Percentiles rank a stretch among this genome's conserved stretches.
Evolutionary conservation across 768 basidiomycete species (phyloP).

Genomic region (Dentipellis sp.): DNA sequence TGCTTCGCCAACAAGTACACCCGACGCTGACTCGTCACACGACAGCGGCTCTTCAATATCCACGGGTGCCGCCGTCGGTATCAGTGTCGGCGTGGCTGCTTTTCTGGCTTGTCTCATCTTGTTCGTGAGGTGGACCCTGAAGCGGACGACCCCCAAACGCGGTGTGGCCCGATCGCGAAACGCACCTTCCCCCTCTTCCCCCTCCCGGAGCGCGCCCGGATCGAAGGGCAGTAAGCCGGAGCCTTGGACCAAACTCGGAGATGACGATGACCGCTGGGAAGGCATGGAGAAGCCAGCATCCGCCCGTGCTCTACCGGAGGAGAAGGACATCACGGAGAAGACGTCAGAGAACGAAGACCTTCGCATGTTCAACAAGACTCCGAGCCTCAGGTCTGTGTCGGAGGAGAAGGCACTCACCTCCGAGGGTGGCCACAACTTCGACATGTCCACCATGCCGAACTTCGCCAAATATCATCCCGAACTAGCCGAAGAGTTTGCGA

Average conservation of each 20-base stretch:
- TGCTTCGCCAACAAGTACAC: background rate
- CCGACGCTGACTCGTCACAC: background rate
- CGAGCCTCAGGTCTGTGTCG: constrained; percentile 7
- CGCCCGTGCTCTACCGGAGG: background rate
- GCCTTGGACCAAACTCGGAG: constrained; percentile 2
- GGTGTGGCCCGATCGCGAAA: constrained; percentile 2
- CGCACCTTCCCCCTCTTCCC: background rate
- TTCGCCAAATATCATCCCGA: constrained; percentile 7
- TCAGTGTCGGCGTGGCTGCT: constrained; percentile 4
- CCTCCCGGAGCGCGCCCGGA: background rate
- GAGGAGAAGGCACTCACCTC: constrained; percentile 9
- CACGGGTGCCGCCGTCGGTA: constrained; percentile 11
- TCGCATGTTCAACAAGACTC: constrained; percentile 11
- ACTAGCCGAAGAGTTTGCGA: background rate
- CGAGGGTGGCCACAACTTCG: constrained; percentile 6
- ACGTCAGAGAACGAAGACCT: constrained; percentile 1
- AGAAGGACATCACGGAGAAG: background rate
- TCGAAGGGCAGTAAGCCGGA: background rate
- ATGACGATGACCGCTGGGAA: constrained; percentile 1
- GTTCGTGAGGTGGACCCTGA: constrained; percentile 3
- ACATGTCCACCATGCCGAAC: constrained; percentile 13
- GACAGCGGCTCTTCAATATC: constrained; percentile 1
- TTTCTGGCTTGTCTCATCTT: constrained; percentile 5
- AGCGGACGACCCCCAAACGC: background rate
- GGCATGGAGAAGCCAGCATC: background rate